A percentile compares a stretch with the other conserved stretches of the same genome.
These are phyloP conservation scores for Penicillium sp. DNA, from an alignment of 2,329 filamentous ascomycete genomes.

Conservation along the genomic window DNA sequence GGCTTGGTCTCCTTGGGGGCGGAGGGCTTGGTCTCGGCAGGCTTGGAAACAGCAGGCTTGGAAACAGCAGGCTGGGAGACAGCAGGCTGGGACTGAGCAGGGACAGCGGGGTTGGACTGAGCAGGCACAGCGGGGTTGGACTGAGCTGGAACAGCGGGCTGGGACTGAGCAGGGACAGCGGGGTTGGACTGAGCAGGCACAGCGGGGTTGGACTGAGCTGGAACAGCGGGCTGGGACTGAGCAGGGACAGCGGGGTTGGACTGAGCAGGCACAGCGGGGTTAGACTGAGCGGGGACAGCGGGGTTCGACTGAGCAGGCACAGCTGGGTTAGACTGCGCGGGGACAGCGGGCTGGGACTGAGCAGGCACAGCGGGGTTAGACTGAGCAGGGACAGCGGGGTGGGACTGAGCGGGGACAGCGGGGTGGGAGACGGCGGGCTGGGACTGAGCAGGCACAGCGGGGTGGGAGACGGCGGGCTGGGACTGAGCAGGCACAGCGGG, in stretches of 20 bases:
- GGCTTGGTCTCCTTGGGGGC: neutral
- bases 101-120: neutral
- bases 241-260: neutral
- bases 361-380: too few relatives aligned
- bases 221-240: neutral
- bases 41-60: neutral
- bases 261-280: constrained; percentile 2
- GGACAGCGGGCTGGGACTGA: neutral
- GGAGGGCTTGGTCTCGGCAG: neutral
- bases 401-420: too few relatives aligned
- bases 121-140: neutral
- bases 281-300: neutral
- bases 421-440: too few relatives aligned
- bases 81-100: neutral
- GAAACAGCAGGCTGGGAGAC: neutral
- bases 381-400: too few relatives aligned
- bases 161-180: neutral
- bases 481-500: too few relatives aligned
- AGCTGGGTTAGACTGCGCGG: too few relatives aligned
- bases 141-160: neutral
- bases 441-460: too few relatives aligned
- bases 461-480: too few relatives aligned
- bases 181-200: neutral
- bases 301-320: neutral
- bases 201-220: neutral